These are phyloP conservation scores for Adenanthera pavonina DNA, from an alignment of 306 rosid genomes.

Conservation along the genomic window DNA sequence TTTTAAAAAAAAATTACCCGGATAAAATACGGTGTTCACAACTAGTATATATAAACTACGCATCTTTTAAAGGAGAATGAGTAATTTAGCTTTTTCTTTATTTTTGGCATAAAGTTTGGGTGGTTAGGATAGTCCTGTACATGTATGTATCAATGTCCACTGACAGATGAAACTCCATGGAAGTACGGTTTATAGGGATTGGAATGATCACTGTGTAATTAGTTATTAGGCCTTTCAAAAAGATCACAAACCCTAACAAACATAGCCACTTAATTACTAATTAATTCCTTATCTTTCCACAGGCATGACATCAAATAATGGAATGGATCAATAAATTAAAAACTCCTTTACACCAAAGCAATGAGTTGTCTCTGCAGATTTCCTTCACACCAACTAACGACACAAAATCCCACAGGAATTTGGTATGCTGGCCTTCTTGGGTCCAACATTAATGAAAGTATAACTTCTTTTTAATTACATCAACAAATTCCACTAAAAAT, in stretches of 20 bases:
- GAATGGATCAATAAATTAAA: background rate
- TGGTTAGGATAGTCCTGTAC: background rate
- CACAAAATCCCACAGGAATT: conserved; percentile 40
- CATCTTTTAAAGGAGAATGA: no score
- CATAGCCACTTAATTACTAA: conserved; percentile 15
- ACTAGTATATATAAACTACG: no score
- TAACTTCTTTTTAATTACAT: background rate
- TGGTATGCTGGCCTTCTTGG: conserved; percentile 5
- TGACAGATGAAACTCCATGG: background rate
- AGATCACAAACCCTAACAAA: conserved; percentile 38
- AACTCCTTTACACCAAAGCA: conserved; percentile 34
- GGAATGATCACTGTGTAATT: conserved; percentile 6
- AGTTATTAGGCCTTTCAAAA: background rate
- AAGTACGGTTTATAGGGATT: conserved; percentile 8
- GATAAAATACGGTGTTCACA: no score
- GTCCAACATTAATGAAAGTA: background rate
- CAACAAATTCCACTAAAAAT: no score
- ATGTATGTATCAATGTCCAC: background rate
- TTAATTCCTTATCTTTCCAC: background rate
- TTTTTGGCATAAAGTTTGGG: no score
- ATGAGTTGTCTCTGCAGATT: conserved; percentile 29
- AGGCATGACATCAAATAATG: conserved; percentile 5
- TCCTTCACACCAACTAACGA: conserved; percentile 31
- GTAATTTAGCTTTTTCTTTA: no score
- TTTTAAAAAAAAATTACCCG: no score